Evolutionary conservation across 208 protist genomes (phyloP), one percentile per base, ranked within the genome.

Genomic region (Trypanosoma congolense): DNA sequence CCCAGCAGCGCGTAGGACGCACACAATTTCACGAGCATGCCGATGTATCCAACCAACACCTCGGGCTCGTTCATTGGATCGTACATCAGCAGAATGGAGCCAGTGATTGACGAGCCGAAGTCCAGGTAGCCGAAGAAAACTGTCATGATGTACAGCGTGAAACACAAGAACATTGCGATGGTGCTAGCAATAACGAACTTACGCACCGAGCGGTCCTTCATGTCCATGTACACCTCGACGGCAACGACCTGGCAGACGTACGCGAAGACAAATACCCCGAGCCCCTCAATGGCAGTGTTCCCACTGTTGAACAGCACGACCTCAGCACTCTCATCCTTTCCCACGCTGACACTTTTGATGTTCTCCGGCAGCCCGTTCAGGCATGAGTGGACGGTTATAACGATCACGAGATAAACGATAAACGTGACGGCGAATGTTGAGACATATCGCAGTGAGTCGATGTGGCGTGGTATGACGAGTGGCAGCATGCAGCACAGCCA

Each of bases 401-500:
- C 49, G 16, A 84, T 38, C 18, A 81, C 70, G 31, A 92, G 82
- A 56, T 79, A 83, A 6, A 85, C 18, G 1, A 89, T 73, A 40
- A 79, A 77, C 6, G 41, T 36, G 21, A 89, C 71, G 26, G 61
- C 78, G 12, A 88, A 8, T 21, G 69, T 48, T 16, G 79, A 87
- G 24, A 60, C 55, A 51, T 83, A 75, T 9, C 85, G 77, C 14
- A 92, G 65, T 0, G 75, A 69, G 64, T 90, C 70, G 22, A 92
- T 79, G 18, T 75, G 35, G 51, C 76, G 72, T 3, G 67, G 77
- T 25, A 89, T 56, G 14, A 66, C 73, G 42, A 89, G n/a, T 2
- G 85, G 85, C 2, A 90, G 60, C 28, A 92, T 89, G 41, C 61
- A 68, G 18, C 78, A 50, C 0, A 82, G 46, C 78, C 74, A 89